Evolutionary conservation across 495 filamentous ascomycete genomes (phyloP).

Genomic region (Cercophora scortea): DNA sequence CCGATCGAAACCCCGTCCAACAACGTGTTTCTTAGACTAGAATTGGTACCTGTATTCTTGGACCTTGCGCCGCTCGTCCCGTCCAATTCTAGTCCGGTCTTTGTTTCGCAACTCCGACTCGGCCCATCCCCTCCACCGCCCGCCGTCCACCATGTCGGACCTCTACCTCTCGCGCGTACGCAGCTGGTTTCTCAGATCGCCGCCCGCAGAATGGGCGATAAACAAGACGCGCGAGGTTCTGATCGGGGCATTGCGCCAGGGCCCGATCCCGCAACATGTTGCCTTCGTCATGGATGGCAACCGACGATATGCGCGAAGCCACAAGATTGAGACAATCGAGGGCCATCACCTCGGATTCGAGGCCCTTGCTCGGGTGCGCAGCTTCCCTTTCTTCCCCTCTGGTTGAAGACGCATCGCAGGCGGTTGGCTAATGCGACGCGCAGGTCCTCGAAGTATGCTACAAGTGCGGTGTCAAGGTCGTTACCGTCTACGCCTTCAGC

Average conservation of each 20-base stretch:
- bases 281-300: conserved; percentile 99
- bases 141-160: conserved; percentile 35
- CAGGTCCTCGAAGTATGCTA: conserved; percentile 97
- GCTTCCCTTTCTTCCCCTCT: neutral
- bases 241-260: conserved; percentile 80
- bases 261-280: conserved; percentile 86
- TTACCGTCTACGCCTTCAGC: conserved; percentile 96
- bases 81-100: too few species aligned
- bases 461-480: conserved; percentile 87
- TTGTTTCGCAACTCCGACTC: neutral
- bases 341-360: conserved; percentile 97
- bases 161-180: conserved; percentile 64
- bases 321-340: conserved; percentile 93
- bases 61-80: too few species aligned
- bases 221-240: conserved; percentile 66
- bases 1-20: too few species aligned
- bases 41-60: too few species aligned
- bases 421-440: conserved; percentile 2
- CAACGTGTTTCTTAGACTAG: too few species aligned
- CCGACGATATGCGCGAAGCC: conserved; percentile 76
- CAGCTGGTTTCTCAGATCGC: conserved; percentile 83
- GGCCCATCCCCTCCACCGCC: neutral
- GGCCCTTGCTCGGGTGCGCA: conserved; percentile 68
- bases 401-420: neutral
- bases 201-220: conserved; percentile 78